phyloP scores from a whole-genome alignment of 495 filamentous ascomycete species.

The Hyaloscypha finlandica region DNA sequence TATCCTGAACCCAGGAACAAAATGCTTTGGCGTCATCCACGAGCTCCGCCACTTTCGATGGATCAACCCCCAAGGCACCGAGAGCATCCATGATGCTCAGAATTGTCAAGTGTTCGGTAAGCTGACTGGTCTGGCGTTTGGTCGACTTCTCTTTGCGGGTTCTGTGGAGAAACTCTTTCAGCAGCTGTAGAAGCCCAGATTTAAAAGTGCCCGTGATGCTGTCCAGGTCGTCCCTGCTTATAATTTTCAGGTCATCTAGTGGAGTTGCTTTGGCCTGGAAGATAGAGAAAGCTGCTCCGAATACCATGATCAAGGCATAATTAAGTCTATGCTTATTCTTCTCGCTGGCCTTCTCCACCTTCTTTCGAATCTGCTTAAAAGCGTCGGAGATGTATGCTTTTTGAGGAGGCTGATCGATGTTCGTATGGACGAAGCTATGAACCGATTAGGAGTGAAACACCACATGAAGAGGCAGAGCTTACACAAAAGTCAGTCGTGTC shows the following conservation, averaged over 20 bases:
- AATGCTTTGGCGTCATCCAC: conserved; percentile 10
- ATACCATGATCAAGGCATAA: conserved; percentile 20
- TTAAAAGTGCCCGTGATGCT: conserved; percentile 9
- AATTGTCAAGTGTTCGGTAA: conserved; percentile 1
- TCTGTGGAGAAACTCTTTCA: conserved; percentile 15
- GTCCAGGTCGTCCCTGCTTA: conserved; percentile 11
- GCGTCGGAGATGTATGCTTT: conserved; percentile 38
- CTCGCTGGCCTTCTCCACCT: conserved; percentile 28
- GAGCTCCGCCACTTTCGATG: conserved; percentile 11
- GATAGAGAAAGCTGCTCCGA: conserved; percentile 14
- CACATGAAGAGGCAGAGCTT: conserved; percentile 6
- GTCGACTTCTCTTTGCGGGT: background rate
- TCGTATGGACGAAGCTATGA: conserved; percentile 37
- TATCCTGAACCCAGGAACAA: background rate
- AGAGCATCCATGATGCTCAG: conserved; percentile 23
- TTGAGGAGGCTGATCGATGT: conserved; percentile 36
- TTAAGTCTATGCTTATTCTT: conserved; percentile 18
- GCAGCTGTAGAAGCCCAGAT: conserved; percentile 13
- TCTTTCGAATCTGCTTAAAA: conserved; percentile 31
- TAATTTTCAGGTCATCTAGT: conserved; percentile 17
- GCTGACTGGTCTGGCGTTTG: background rate
- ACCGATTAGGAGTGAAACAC: background rate
- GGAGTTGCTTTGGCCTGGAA: conserved; percentile 7
- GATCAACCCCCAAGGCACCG: conserved; percentile 3
- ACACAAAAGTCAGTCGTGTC: conserved; percentile 36